Evolutionary conservation across 2,329 filamentous ascomycete genomes (phyloP).

Genomic region (Aspergillus aculeatinus): DNA sequence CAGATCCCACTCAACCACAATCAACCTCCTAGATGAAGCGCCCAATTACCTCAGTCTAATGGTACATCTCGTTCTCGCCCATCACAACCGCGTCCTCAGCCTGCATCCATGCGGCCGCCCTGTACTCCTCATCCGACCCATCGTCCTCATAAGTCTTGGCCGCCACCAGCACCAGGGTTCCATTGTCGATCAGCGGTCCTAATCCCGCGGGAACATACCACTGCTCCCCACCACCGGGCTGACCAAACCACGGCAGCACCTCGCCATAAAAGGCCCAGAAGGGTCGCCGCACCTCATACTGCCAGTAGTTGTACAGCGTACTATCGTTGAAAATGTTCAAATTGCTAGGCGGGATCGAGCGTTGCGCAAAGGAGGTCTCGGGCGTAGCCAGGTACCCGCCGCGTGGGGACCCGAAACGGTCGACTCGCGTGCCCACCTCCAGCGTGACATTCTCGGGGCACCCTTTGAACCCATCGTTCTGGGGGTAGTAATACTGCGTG

Average conservation of each 20-base stretch:
- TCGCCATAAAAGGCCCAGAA: not conserved
- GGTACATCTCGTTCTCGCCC: not conserved
- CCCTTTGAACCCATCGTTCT: slow-evolving; percentile 2
- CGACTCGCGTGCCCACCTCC: not conserved
- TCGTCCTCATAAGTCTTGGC: not conserved
- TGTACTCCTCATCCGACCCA: not conserved
- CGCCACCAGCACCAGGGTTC: not conserved
- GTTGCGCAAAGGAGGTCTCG: not conserved
- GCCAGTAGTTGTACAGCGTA: slow-evolving; percentile 3
- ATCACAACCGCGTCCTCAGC: not conserved
- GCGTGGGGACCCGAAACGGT: not conserved
- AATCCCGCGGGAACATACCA: not conserved
- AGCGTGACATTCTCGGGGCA: not conserved
- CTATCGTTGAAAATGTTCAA: not conserved
- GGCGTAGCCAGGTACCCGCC: not conserved
- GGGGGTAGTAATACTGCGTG: not conserved
- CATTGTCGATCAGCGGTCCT: not conserved
- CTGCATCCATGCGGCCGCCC: not conserved
- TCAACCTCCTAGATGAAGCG: too few species aligned
- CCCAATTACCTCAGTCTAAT: not conserved
- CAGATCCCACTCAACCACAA: too few species aligned
- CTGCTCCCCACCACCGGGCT: not conserved
- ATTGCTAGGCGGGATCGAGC: not conserved
- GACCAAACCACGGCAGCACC: slow-evolving; percentile 1
- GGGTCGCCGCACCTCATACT: not conserved